Percentiles rank a stretch among this genome's conserved stretches.
Conservation (phyloP, 306 rosid genomes). For the Prunus fruticosa region DNA sequence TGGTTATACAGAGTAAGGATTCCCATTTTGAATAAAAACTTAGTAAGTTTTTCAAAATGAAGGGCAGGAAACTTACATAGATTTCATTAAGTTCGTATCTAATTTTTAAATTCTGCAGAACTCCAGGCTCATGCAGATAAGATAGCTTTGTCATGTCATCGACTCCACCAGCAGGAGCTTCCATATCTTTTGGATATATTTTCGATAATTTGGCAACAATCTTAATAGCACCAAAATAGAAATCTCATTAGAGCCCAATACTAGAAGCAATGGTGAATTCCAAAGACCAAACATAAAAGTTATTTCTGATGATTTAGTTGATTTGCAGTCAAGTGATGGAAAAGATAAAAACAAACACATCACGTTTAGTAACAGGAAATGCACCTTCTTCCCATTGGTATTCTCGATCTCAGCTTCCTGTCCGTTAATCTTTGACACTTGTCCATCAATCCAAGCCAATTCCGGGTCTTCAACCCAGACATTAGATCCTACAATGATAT, state of each 20-base stretch:
- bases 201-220: conserved; percentile 61
- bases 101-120: conserved; percentile 74
- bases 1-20: conserved; percentile 1
- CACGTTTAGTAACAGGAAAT: conserved; percentile 16
- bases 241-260: conserved; percentile 3
- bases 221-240: conserved; percentile 38
- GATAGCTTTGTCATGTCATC: conserved; percentile 99
- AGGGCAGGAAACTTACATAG: conserved; percentile 53
- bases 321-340: neutral
- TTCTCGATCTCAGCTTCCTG: conserved; percentile 66
- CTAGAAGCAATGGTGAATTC: neutral
- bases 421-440: conserved; percentile 71
- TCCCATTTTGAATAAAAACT: conserved; percentile 8
- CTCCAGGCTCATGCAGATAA: conserved; percentile 98
- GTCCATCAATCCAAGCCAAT: conserved; percentile 74
- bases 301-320: neutral
- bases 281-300: neutral
- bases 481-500: conserved; percentile 85
- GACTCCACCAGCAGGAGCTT: conserved; percentile 96
- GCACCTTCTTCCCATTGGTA: conserved; percentile 69
- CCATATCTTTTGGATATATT: conserved; percentile 82
- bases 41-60: conserved; percentile 5
- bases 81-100: conserved; percentile 97
- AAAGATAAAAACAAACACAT: neutral
- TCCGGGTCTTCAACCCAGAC: conserved; percentile 88